A percentile compares a stretch with the other conserved stretches of the same genome.
Conservation (phyloP, 768 basidiomycete species). For the Phylloporus rhodoxanthus region DNA sequence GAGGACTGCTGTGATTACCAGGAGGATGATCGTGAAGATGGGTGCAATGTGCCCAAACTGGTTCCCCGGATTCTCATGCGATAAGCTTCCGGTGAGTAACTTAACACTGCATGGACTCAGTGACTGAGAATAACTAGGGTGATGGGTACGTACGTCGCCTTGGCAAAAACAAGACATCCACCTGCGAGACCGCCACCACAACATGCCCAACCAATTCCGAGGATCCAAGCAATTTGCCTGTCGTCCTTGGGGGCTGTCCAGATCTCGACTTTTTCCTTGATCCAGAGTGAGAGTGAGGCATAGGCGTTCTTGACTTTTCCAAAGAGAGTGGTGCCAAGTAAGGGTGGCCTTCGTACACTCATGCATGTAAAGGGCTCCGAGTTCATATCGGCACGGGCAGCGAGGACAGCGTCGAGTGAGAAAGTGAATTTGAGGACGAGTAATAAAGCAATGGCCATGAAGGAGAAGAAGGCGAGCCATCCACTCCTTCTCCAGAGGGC, state of each 20-base stretch:
- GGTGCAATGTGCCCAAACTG: constrained; percentile 80
- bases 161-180: constrained; percentile 81
- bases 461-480: constrained; percentile 89
- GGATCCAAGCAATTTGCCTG: constrained; percentile 79
- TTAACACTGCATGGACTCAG: constrained; percentile 53
- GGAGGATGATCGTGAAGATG: constrained; percentile 63
- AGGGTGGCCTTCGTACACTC: constrained; percentile 24
- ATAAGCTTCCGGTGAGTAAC: constrained; percentile 67
- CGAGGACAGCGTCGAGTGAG: constrained; percentile 69
- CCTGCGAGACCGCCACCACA: constrained; percentile 89
- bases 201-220: constrained; percentile 93
- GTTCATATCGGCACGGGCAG: constrained; percentile 62
- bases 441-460: constrained; percentile 65
- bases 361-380: constrained; percentile 48
- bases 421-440: constrained; percentile 61
- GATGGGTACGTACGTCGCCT: constrained; percentile 26
- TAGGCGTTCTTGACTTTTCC: constrained; percentile 37
- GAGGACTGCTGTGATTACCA: constrained; percentile 68
- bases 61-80: constrained; percentile 77
- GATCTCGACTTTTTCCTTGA: constrained; percentile 59
- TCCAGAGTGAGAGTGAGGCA: constrained; percentile 43
- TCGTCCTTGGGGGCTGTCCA: constrained; percentile 82
- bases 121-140: background rate
- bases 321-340: constrained; percentile 22
- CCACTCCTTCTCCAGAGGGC: constrained; percentile 78